phyloP scores from a whole-genome alignment of 73 alveolate species.

The Paramecium tetraurelia region DNA sequence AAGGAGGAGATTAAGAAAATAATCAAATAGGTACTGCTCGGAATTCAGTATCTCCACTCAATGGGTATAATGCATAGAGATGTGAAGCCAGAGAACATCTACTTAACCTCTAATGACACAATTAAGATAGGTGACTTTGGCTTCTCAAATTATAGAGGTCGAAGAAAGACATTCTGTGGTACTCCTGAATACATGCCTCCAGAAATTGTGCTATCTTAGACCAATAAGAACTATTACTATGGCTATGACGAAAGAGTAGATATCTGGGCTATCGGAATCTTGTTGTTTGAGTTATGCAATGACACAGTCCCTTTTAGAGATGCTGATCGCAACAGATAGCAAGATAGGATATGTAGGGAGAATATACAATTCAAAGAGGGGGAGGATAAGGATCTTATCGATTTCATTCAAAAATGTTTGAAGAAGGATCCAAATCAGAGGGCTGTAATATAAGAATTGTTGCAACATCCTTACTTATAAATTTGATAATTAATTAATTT shows the following conservation, averaged over 20 bases:
- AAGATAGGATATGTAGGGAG: background rate
- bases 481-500: background rate
- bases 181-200: constrained; percentile 30
- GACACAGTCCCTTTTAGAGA: constrained; percentile 72
- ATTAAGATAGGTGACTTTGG: background rate
- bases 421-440: background rate
- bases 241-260: constrained; percentile 85
- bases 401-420: background rate
- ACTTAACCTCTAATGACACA: background rate
- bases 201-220: background rate
- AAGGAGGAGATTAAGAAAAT: background rate
- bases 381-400: background rate
- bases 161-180: background rate
- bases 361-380: background rate
- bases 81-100: background rate
- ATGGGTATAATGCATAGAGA: constrained; percentile 30
- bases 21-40: background rate
- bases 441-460: background rate
- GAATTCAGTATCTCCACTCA: background rate
- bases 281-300: constrained; percentile 63
- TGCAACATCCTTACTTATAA: background rate
- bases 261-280: constrained; percentile 90
- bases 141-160: background rate
- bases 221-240: background rate
- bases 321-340: background rate